Conservation (phyloP, 805 yeast species). For the Hyphopichia homilentoma region DNA sequence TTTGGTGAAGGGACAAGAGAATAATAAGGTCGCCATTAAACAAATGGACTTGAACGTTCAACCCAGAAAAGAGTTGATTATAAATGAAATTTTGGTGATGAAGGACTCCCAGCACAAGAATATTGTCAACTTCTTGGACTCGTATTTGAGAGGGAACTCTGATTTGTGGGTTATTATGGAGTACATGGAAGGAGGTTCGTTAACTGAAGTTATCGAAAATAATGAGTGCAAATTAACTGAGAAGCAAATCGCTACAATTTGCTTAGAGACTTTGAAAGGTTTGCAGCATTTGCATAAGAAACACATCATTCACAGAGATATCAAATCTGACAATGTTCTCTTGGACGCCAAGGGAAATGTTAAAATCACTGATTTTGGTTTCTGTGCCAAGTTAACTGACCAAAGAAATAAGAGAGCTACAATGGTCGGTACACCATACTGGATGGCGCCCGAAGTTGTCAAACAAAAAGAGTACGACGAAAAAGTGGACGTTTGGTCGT, state of each 20-base stretch:
- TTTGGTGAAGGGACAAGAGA: constrained; percentile 39
- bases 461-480: constrained; percentile 77
- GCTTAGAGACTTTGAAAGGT: constrained; percentile 87
- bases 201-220: constrained; percentile 93
- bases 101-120: constrained; percentile 91
- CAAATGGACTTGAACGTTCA: constrained; percentile 91
- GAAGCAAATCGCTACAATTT: constrained; percentile 87
- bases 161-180: constrained; percentile 99
- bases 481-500: constrained; percentile 79
- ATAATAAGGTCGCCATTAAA: constrained; percentile 84
- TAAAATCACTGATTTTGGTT: constrained; percentile 45
- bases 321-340: constrained; percentile 44
- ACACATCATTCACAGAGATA: constrained; percentile 76
- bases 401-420: constrained; percentile 72
- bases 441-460: constrained; percentile 91
- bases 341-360: constrained; percentile 41
- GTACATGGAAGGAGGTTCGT: constrained; percentile 97
- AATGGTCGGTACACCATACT: constrained; percentile 85
- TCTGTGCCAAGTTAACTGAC: constrained; percentile 72
- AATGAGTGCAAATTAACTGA: constrained; percentile 70
- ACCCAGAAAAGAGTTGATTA: constrained; percentile 91
- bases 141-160: constrained; percentile 71
- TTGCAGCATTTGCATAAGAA: constrained; percentile 87
- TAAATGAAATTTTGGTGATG: constrained; percentile 95
- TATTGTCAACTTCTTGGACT: constrained; percentile 91